Conservation (phyloP, 2,329 filamentous ascomycete genomes). For the Ceratocystis papillata region DNA sequence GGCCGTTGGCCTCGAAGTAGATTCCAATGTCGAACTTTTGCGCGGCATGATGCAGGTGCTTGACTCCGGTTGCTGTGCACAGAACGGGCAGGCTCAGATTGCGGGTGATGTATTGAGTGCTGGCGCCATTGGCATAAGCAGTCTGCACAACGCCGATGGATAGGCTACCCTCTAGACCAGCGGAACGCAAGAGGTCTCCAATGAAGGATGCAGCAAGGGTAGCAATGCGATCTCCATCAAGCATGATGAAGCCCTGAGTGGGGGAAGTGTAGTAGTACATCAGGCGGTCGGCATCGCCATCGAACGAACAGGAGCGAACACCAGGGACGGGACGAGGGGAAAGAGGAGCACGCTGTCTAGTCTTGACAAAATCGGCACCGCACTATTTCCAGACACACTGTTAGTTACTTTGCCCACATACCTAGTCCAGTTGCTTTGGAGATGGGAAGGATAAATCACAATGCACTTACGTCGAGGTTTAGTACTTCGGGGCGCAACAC, state of each 20-base stretch:
- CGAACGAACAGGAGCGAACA: constrained; percentile 77
- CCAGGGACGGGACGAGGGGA: constrained; percentile 65
- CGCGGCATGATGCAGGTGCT: constrained; percentile 95
- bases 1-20: constrained; percentile 97
- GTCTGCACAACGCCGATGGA: constrained; percentile 94
- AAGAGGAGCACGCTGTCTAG: constrained; percentile 80
- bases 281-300: constrained; percentile 89
- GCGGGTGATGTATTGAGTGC: constrained; percentile 83
- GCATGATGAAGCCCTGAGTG: constrained; percentile 73
- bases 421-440: no score
- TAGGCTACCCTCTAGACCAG: constrained; percentile 66
- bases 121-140: constrained; percentile 92
- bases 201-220: constrained; percentile 91
- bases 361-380: constrained; percentile 96
- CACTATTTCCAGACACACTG: constrained; percentile 43
- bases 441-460: not conserved
- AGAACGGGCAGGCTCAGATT: constrained; percentile 80
- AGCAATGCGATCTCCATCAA: constrained; percentile 94
- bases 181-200: constrained; percentile 70
- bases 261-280: constrained; percentile 90
- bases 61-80: constrained; percentile 91
- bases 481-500: constrained; percentile 79
- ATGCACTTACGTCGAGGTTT: constrained; percentile 65
- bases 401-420: not conserved
- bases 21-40: constrained; percentile 90